Percentiles rank a stretch among this genome's conserved stretches.
Evolutionary conservation across 768 basidiomycete species (phyloP).

Genomic region (Podaxis sp.): DNA sequence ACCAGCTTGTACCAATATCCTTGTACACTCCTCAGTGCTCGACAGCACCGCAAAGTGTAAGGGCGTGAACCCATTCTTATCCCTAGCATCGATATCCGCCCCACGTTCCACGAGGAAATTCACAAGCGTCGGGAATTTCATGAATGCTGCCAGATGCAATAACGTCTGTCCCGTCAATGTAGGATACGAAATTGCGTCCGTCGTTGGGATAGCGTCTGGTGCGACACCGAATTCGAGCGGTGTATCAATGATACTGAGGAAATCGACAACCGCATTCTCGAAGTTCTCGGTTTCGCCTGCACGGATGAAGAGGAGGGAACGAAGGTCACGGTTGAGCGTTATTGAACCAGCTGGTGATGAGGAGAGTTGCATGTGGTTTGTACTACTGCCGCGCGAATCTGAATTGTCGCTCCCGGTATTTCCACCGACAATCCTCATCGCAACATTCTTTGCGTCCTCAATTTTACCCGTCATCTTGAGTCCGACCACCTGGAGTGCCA

Average conservation of each 20-base stretch:
- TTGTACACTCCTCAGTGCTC: slow-evolving; percentile 58
- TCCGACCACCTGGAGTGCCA: slow-evolving; percentile 92
- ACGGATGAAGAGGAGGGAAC: slow-evolving; percentile 51
- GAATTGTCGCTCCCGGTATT: slow-evolving; percentile 54
- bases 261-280: slow-evolving; percentile 72
- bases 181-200: slow-evolving; percentile 62
- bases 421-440: slow-evolving; percentile 81
- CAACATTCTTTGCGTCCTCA: slow-evolving; percentile 89
- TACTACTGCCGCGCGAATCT: slow-evolving; percentile 28
- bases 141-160: slow-evolving; percentile 80
- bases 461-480: slow-evolving; percentile 96
- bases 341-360: slow-evolving; percentile 31
- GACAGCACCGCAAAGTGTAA: slow-evolving; percentile 79
- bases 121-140: slow-evolving; percentile 69
- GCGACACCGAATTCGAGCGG: slow-evolving; percentile 39
- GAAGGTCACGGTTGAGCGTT: slow-evolving; percentile 37
- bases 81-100: slow-evolving; percentile 79
- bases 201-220: slow-evolving; percentile 37
- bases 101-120: slow-evolving; percentile 66
- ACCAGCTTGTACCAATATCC: slow-evolving; percentile 69
- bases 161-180: slow-evolving; percentile 79
- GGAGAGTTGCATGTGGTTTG: slow-evolving; percentile 53
- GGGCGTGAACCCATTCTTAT: slow-evolving; percentile 87
- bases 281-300: slow-evolving; percentile 58
- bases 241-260: slow-evolving; percentile 75